Evolutionary conservation across 441 rosid genomes (phyloP).

Genomic region (Arabidopsis hybrid): DNA sequence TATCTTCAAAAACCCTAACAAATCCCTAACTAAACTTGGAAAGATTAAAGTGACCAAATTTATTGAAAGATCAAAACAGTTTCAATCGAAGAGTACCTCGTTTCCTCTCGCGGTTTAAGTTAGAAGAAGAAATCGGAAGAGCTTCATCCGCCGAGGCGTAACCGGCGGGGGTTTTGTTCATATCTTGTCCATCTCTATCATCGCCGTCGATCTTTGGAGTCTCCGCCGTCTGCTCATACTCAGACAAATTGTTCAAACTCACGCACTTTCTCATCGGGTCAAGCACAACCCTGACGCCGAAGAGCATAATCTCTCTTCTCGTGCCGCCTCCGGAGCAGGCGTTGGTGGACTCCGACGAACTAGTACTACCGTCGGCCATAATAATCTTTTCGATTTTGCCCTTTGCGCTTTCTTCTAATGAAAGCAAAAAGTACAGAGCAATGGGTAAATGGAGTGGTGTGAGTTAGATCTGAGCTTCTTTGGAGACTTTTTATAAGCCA

Average conservation of each 20-base stretch:
- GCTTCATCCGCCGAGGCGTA: constrained; percentile 88
- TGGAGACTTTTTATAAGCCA: constrained; percentile 35
- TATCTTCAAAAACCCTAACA: not conserved
- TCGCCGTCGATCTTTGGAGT: constrained; percentile 33
- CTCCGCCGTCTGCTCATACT: constrained; percentile 65
- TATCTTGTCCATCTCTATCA: constrained; percentile 20
- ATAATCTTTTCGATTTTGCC: constrained; percentile 4
- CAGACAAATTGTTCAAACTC: constrained; percentile 85
- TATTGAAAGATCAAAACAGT: not conserved
- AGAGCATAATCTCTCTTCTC: constrained; percentile 75
- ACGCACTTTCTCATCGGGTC: constrained; percentile 95
- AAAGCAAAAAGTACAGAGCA: constrained; percentile 9
- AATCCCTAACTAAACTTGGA: not conserved
- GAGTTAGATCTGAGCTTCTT: constrained; percentile 28
- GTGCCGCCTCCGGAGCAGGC: constrained; percentile 8
- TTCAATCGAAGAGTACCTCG: constrained; percentile 59
- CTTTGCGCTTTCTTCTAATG: constrained; percentile 13
- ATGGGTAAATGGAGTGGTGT: constrained; percentile 36
- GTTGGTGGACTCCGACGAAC: constrained; percentile 40
- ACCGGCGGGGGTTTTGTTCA: constrained; percentile 52
- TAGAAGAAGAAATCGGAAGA: constrained; percentile 54
- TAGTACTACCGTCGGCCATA: constrained; percentile 42
- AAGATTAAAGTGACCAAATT: not conserved
- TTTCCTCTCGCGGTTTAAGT: constrained; percentile 69
- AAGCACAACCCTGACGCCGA: constrained; percentile 87